Conservation (phyloP, 805 yeast species). For the Myxozyma lipomycoides region DNA sequence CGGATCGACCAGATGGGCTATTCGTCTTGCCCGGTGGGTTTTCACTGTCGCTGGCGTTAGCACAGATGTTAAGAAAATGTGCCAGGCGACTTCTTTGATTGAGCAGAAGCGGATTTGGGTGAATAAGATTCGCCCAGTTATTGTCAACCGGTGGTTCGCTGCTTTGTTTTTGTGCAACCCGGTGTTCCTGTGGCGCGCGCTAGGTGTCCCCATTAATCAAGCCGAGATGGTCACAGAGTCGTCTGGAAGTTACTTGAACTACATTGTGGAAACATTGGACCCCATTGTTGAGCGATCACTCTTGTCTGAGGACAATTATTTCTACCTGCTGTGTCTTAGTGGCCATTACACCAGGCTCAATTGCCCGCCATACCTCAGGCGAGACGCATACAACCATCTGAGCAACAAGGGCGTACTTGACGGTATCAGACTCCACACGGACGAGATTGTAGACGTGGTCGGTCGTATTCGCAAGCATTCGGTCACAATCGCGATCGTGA, state of each 20-base stretch:
- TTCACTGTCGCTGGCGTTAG: constrained; percentile 55
- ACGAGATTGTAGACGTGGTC: constrained; percentile 70
- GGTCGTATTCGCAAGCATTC: constrained; percentile 59
- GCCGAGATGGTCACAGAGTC: constrained; percentile 58
- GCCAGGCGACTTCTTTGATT: constrained; percentile 53
- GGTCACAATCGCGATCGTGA: constrained; percentile 70
- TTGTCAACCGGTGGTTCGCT: constrained; percentile 67
- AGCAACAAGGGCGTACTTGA: constrained; percentile 53
- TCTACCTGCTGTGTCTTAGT: constrained; percentile 64
- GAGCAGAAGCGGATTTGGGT: constrained; percentile 68
- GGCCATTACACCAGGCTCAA: constrained; percentile 58
- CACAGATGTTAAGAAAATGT: constrained; percentile 51
- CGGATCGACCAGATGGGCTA: constrained; percentile 84
- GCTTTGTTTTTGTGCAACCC: constrained; percentile 73
- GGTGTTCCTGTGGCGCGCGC: constrained; percentile 79
- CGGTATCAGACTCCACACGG: constrained; percentile 73
- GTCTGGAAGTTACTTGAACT: constrained; percentile 56
- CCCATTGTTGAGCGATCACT: constrained; percentile 64
- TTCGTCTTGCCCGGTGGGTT: constrained; percentile 59
- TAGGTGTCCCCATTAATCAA: constrained; percentile 86
- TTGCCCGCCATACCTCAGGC: constrained; percentile 73
- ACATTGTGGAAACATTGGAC: constrained; percentile 72
- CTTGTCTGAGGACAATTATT: constrained; percentile 69
- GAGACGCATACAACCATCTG: constrained; percentile 52
- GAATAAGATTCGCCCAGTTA: constrained; percentile 57